A percentile compares a stretch with the other conserved stretches of the same genome.
phyloP scores from a whole-genome alignment of 2,329 filamentous ascomycete species.

The Colletotrichum euphorbiae region DNA sequence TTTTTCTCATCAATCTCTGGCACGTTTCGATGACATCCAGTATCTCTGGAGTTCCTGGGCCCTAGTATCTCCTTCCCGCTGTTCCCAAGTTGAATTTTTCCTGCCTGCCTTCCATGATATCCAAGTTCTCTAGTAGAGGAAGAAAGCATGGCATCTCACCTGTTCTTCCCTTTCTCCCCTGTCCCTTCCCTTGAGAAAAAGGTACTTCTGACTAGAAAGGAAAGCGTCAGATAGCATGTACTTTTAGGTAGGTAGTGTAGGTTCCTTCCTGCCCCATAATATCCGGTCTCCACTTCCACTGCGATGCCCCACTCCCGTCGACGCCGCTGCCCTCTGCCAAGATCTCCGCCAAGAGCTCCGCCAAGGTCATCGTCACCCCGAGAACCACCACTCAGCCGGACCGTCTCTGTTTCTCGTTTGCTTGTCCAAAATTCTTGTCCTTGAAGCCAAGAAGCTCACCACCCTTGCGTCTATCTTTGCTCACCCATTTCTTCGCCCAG shows the following conservation, averaged over 20 bases:
- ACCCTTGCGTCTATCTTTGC: conserved; percentile 35
- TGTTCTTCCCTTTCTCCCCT: neutral
- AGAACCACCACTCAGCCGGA: conserved; percentile 35
- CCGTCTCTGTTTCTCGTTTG: conserved; percentile 11
- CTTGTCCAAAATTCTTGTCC: conserved; percentile 21
- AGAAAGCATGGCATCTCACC: neutral
- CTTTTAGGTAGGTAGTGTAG: too few relatives aligned
- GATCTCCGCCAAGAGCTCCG: conserved; percentile 38
- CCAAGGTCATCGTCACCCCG: conserved; percentile 40
- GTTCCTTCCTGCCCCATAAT: conserved; percentile 16
- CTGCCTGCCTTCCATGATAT: neutral
- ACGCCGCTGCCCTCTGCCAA: conserved; percentile 38
- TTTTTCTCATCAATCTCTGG: neutral
- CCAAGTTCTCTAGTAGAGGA: too few relatives aligned
- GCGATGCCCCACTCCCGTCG: conserved; percentile 30
- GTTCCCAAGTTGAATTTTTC: too few relatives aligned
- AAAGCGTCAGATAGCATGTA: neutral
- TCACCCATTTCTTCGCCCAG: conserved; percentile 32
- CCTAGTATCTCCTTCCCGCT: conserved; percentile 1
- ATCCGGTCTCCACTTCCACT: conserved; percentile 27
- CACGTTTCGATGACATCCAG: conserved; percentile 10
- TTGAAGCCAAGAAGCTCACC: conserved; percentile 34
- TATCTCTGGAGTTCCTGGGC: conserved; percentile 22
- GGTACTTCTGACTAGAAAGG: neutral
- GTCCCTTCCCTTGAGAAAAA: neutral